Percentiles rank a stretch among this genome's conserved stretches.
phyloP scores from a whole-genome alignment of 2,329 filamentous ascomycete genomes.

The Trichoderma citrinoviride region DNA sequence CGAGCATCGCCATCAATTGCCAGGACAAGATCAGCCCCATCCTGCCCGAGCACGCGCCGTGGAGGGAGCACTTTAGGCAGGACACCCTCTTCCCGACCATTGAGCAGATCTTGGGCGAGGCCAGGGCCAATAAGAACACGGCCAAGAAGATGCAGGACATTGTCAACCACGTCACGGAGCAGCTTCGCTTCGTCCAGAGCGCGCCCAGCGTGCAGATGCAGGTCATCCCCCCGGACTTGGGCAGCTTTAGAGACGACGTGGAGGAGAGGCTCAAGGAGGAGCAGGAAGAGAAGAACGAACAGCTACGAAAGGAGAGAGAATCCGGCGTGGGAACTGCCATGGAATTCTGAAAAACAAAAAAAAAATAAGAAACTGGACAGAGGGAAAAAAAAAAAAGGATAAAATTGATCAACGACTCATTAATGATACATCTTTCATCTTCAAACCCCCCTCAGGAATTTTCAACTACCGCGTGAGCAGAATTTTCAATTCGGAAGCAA shows the following conservation, averaged over 20 bases:
- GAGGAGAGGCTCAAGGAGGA: conserved; percentile 67
- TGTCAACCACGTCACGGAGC: conserved; percentile 75
- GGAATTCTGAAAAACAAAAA: conserved; percentile 43
- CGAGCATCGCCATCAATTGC: conserved; percentile 78
- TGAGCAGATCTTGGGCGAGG: conserved; percentile 66
- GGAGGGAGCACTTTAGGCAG: conserved; percentile 83
- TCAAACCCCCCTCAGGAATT: not conserved
- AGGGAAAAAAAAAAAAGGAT: no score
- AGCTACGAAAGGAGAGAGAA: conserved; percentile 52
- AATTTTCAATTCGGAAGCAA: not conserved
- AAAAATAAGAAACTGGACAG: no score
- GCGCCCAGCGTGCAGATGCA: conserved; percentile 86
- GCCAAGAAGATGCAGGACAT: conserved; percentile 76
- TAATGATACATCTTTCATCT: not conserved
- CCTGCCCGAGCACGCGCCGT: conserved; percentile 78
- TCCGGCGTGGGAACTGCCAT: conserved; percentile 56
- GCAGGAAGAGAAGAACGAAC: conserved; percentile 56
- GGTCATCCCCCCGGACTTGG: conserved; percentile 74
- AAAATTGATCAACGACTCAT: conserved; percentile 1
- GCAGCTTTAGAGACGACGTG: conserved; percentile 64
- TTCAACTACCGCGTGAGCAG: not conserved
- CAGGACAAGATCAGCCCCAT: conserved; percentile 66
- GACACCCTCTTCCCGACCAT: conserved; percentile 86
- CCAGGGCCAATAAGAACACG: conserved; percentile 65
- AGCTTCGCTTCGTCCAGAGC: conserved; percentile 78